Base-by-base conservation (phyloP, 192 early-diverging fungal genomes). In the Coemansia sp. region DNA sequence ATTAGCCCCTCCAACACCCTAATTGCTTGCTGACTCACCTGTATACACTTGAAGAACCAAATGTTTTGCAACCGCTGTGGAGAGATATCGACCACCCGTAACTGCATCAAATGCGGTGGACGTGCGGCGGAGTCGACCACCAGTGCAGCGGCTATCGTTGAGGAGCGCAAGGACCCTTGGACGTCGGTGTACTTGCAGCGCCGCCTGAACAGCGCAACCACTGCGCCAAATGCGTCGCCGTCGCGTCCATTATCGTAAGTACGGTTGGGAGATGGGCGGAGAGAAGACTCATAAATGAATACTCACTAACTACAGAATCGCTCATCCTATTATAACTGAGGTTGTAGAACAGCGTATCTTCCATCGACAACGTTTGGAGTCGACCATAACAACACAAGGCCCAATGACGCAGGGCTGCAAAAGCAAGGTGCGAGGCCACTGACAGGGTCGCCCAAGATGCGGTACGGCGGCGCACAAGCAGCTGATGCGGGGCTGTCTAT, bases 1-100 rank as follows among this genome's bases (percentile, higher is more conserved):
- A n/a, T n/a, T n/a, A n/a, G n/a, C n/a, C n/a, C n/a, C n/a, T n/a
- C n/a, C n/a, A n/a, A n/a, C n/a, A n/a, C n/a, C n/a, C n/a, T n/a
- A n/a, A n/a, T 22, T 25, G 17, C 27, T 19, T 40, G 38, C 38
- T 40, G 38, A 40, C 22, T 20, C 44, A 47, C 44, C 13, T 9
- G 2, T 47, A 4, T 1, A 0, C n/a, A 23, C 19, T 47, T 47
- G 7, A 14, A 14, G 38, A 41, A 59, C 8, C 29, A 4, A 42
- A 80, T 80, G 77, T 80, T 55, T 57, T 80, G 77, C 50, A 50
- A 57, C 11, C 61, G 72, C 53, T 80, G 77, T 57, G 77, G 77
- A 4, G 72, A 74, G 22, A 80, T 80, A 31, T 61, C 69, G 1
- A 29, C 42, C 2, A 37, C 28, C 34, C 31, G 44, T n/a, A 27